phyloP scores from a whole-genome alignment of 1,139 yeast species.

The Zygosaccharomyces sapae region DNA sequence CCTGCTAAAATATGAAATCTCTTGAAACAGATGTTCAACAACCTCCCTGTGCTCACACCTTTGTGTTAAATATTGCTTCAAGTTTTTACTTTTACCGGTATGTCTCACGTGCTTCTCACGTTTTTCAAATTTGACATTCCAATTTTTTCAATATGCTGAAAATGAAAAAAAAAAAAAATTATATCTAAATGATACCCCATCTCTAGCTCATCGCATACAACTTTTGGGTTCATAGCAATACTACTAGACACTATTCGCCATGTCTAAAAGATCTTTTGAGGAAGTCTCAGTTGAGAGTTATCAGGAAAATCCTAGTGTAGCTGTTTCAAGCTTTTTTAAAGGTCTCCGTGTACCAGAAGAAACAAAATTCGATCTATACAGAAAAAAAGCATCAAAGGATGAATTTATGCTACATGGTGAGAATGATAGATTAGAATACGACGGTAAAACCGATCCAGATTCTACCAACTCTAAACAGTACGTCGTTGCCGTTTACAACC shows the following conservation, averaged over 20 bases:
- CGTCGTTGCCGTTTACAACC: constrained; percentile 68
- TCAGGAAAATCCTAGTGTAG: constrained; percentile 36
- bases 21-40: too few relatives aligned
- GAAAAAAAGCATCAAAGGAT: constrained; percentile 44
- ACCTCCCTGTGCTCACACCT: too few relatives aligned
- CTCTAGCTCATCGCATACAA: constrained; percentile 8
- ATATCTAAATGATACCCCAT: too few relatives aligned
- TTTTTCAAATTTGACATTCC: too few relatives aligned
- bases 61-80: too few relatives aligned
- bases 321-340: constrained; percentile 58
- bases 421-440: constrained; percentile 64
- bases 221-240: too few relatives aligned
- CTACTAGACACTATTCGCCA: constrained; percentile 1
- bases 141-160: too few relatives aligned
- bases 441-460: constrained; percentile 47
- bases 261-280: constrained; percentile 24
- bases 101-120: too few relatives aligned
- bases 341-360: constrained; percentile 62
- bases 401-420: constrained; percentile 69
- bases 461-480: constrained; percentile 43
- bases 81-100: too few relatives aligned
- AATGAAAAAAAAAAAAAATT: too few relatives aligned
- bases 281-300: constrained; percentile 23
- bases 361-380: constrained; percentile 60
- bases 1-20: too few relatives aligned